These are phyloP conservation scores for Colletotrichum sp. DNA, from an alignment of 2,329 filamentous ascomycete species.

Conservation along the genomic window DNA sequence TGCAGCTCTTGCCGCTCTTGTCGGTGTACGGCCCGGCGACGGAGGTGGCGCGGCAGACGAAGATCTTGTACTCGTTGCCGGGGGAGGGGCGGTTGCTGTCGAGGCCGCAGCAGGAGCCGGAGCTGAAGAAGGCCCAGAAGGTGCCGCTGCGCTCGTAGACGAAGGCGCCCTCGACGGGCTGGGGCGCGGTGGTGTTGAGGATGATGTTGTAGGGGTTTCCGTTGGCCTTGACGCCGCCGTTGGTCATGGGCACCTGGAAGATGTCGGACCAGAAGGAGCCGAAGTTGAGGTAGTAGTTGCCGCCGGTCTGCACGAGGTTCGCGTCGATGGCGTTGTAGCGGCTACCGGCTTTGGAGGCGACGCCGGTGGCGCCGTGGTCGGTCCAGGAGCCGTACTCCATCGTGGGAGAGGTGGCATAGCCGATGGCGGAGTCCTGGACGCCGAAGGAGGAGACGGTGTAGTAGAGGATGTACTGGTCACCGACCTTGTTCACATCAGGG, in stretches of 20 bases:
- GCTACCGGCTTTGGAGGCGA: constrained; percentile 46
- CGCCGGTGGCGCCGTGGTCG: constrained; percentile 60
- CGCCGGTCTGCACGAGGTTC: constrained; percentile 50
- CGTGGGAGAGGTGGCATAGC: constrained; percentile 50
- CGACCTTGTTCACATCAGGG: constrained; percentile 65
- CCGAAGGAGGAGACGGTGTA: constrained; percentile 70
- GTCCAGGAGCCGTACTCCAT: constrained; percentile 63
- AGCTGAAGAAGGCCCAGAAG: constrained; percentile 70
- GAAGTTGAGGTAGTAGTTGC: constrained; percentile 59
- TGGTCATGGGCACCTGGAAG: constrained; percentile 60
- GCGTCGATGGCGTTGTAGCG: constrained; percentile 67
- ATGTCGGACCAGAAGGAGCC: constrained; percentile 74
- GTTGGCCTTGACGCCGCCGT: constrained; percentile 31
- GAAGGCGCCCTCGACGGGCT: constrained; percentile 62
- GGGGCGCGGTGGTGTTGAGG: constrained; percentile 54
- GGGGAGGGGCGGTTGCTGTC: constrained; percentile 53
- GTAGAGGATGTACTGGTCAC: constrained; percentile 68
- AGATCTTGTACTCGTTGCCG: constrained; percentile 70
- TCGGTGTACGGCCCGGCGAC: constrained; percentile 64
- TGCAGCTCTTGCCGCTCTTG: constrained; percentile 55
- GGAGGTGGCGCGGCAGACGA: constrained; percentile 63
- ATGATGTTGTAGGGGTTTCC: constrained; percentile 49
- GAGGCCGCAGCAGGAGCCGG: constrained; percentile 67
- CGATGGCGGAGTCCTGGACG: constrained; percentile 65
- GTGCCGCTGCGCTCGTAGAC: constrained; percentile 60